These are phyloP conservation scores for Calonectria multiphialidica DNA, from an alignment of 2,329 filamentous ascomycete species.

Conservation along the genomic window DNA sequence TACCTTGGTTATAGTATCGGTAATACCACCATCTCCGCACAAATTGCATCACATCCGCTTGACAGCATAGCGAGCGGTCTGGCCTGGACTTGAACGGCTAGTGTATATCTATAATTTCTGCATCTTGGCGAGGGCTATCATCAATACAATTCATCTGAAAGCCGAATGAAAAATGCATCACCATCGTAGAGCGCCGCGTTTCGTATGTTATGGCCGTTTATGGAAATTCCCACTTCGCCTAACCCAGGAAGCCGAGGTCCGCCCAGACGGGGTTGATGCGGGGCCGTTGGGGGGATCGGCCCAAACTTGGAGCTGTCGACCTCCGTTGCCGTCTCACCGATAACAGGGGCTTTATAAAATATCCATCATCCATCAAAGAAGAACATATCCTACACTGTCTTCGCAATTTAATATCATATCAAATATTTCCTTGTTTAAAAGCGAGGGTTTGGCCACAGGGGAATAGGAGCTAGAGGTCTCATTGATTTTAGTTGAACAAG, in stretches of 20 bases:
- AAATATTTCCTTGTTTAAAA: neutral
- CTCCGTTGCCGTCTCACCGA: slow-evolving; percentile 12
- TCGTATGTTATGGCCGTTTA: neutral
- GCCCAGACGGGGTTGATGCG: slow-evolving; percentile 18
- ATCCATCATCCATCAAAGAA: neutral
- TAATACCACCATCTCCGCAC: neutral
- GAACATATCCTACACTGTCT: neutral
- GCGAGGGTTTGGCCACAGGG: neutral
- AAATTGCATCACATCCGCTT: neutral
- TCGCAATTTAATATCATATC: neutral
- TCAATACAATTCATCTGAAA: too few species aligned
- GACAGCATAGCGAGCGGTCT: too few species aligned
- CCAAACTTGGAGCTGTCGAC: neutral
- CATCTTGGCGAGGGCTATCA: too few species aligned
- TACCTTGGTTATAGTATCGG: slow-evolving; percentile 1
- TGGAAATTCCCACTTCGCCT: slow-evolving; percentile 1
- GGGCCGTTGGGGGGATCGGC: slow-evolving; percentile 19
- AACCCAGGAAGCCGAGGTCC: slow-evolving; percentile 17
- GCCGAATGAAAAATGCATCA: neutral
- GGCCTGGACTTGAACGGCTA: neutral
- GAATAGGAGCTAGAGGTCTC: neutral
- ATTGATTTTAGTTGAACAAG: neutral
- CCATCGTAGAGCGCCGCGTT: neutral
- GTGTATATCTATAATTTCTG: too few species aligned
- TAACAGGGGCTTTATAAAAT: slow-evolving; percentile 15